Base-by-base conservation (phyloP, 768 basidiomycete genomes). In the Collybia nuda region DNA sequence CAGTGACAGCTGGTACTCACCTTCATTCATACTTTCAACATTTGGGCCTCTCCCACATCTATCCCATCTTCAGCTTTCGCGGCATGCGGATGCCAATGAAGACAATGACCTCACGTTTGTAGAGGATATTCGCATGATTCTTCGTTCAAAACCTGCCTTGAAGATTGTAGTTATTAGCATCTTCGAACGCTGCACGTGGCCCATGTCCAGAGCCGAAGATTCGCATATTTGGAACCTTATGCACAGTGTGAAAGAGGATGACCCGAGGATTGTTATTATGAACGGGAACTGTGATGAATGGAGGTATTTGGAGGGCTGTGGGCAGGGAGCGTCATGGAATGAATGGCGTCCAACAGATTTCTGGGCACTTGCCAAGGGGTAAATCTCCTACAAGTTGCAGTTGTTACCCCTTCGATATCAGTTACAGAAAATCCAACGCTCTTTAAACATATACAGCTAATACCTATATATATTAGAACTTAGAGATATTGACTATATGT, bases 31-130 rank as follows among this genome's bases (percentile, higher is more conserved):
- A 23, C 56, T 75, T 29, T 54, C 49, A 6, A 55, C 63, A 17
- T 69, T 74, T 43, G 69, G 68, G 4, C 32, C 59, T n/a, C 62
- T 70, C 3, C 68, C 68, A 0, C 53, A 67, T 22, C 65, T 77
- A 5, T 65, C 75, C 1, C 69, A 76, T 54, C 58, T 76, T 15
- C 65, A 73, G 44, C 59, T 77, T 7, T 57, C 73, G 2, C 73
- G 76, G 26, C 67, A 68, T 1, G 63, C 68, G 18, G 62, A 72
- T 41, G 71, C 73, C 4, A 77, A 76, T 52, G 60, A 61, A 48
- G 71, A 69, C 21, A 77, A 77, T 47, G 76, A 77, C 56, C 18
- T 53, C 6, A 47, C 59, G 15, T 77, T 77, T 46, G 59, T 62
- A 2, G 58, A 66, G 8, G 69, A 71, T 14, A 51, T 77, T 14